Conservation (phyloP, 2,329 filamentous ascomycete genomes). For the Cercospora beticola region DNA sequence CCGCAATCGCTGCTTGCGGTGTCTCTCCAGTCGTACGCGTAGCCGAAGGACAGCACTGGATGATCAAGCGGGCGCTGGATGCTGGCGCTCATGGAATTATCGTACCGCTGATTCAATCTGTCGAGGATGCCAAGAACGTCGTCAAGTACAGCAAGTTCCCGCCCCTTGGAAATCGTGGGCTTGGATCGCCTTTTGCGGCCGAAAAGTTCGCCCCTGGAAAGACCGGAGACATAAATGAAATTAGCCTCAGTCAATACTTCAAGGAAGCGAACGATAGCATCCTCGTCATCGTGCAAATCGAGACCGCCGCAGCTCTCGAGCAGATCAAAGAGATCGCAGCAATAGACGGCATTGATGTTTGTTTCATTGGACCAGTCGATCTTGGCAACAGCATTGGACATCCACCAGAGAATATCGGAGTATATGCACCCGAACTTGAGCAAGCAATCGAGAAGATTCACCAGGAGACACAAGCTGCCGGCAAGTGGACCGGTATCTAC, state of each 20-base stretch:
- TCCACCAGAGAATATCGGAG: conserved; percentile 47
- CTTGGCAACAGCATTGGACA: conserved; percentile 59
- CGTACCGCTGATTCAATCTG: conserved; percentile 43
- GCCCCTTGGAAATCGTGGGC: conserved; percentile 55
- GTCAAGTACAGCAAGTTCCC: conserved; percentile 58
- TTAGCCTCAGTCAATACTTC: conserved; percentile 48
- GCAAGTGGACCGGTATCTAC: conserved; percentile 58
- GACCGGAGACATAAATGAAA: conserved; percentile 19
- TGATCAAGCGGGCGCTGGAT: conserved; percentile 62
- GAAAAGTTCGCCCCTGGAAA: conserved; percentile 36
- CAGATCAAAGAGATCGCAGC: conserved; percentile 51
- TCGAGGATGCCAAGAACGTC: conserved; percentile 51
- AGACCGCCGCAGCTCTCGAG: conserved; percentile 44
- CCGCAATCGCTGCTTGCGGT: conserved; percentile 48
- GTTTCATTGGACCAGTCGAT: conserved; percentile 57
- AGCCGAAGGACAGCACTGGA: conserved; percentile 59
- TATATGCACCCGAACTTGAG: conserved; percentile 52
- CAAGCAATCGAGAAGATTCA: conserved; percentile 54
- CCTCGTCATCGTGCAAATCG: conserved; percentile 51
- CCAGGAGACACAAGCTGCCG: conserved; percentile 52
- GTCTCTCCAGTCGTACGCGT: conserved; percentile 50
- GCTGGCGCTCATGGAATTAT: conserved; percentile 60
- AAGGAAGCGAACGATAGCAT: conserved; percentile 56
- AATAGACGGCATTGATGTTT: conserved; percentile 50
- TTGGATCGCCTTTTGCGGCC: conserved; percentile 55